phyloP scores from a whole-genome alignment of 2,329 filamentous ascomycete species.

The Neonectria coccinea region DNA sequence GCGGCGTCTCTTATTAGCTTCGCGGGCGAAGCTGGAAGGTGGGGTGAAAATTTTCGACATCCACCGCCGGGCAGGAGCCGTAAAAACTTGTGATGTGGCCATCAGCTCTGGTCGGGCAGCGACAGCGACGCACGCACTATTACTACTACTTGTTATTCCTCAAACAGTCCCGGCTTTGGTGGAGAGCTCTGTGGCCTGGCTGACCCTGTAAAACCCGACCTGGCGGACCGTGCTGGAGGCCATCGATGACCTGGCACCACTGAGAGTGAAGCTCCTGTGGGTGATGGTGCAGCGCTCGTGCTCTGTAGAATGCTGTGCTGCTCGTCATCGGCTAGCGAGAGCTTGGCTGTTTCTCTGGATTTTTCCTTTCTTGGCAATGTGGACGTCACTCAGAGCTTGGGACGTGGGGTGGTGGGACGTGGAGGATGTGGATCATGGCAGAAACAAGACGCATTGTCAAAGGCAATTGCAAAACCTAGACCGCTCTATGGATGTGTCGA shows the following conservation, averaged over 20 bases:
- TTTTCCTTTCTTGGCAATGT: constrained; percentile 20
- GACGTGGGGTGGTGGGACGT: constrained; percentile 28
- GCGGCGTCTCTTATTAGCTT: constrained; percentile 38
- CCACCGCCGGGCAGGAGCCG: constrained; percentile 33
- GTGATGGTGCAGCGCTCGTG: constrained; percentile 8
- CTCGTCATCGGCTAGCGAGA: neutral
- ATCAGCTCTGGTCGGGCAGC: constrained; percentile 39
- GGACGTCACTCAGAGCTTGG: constrained; percentile 30
- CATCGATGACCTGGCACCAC: constrained; percentile 26
- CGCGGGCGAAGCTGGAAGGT: constrained; percentile 26
- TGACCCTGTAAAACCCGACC: constrained; percentile 1
- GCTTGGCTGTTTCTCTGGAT: constrained; percentile 17
- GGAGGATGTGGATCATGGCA: constrained; percentile 11
- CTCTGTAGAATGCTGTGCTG: constrained; percentile 8
- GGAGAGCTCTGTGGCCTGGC: neutral
- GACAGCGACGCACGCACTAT: constrained; percentile 21
- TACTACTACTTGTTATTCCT: neutral
- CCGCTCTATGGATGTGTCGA: constrained; percentile 1
- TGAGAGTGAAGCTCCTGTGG: constrained; percentile 17
- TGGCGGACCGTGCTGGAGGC: neutral
- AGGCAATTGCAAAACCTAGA: constrained; percentile 5
- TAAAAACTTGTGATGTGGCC: constrained; percentile 38
- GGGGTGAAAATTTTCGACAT: constrained; percentile 46
- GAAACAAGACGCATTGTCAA: constrained; percentile 8
- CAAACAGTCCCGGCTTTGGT: constrained; percentile 2